Evolutionary conservation across 1,284 basidiomycete species (phyloP), one percentile per base, ranked within the genome.

Genomic region (Ustilago sp.): DNA sequence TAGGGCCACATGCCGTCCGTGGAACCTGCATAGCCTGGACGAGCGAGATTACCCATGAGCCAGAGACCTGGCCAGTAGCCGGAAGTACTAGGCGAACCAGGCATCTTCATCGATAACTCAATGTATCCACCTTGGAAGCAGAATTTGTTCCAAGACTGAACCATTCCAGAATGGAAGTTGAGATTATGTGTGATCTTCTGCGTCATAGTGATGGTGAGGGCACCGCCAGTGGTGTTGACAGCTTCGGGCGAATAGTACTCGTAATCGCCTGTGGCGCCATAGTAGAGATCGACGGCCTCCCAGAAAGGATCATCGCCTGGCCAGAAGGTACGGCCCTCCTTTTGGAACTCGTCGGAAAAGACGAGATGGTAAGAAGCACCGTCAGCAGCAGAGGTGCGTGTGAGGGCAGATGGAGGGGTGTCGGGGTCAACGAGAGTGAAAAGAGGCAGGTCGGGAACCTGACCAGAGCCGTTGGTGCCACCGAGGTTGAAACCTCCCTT

Each of bases 401-500:
- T 71, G 38, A 68, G 55, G 2, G 77, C 79, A 5, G 65, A 60
- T 38, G 28, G 39, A 1, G 81, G 81, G 1, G 82, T 83, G 39
- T 83, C 82, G 1, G 35, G 32, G 45, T 82, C 80, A 51, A 82
- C 65, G 11, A 82, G 63, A 19, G 56, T 69, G 52, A 65, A 68
- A 19, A 74, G 64, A 1, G 78, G 79, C 32, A 80, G 58, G n/a
- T 71, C 70, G 8, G 82, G 81, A n/a, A 81, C 71, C 65, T 83
- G 82, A 15, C 81, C 81, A 3, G 77, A 79, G 28, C 81, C 80
- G 59, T 82, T 82, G 41, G 79, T 89, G 76, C 93, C 93, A 34
- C 93, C 93, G 19, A 93, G 81, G 80, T 93, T 93, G 68, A 63
- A 80, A 36, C 74, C 77, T 17, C 58, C 66, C 31, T 67, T 70